Evolutionary conservation across 2,329 filamentous ascomycete genomes (phyloP), one percentile per base, ranked within the genome.

Genomic region (Aspergillus hiratsukae): DNA sequence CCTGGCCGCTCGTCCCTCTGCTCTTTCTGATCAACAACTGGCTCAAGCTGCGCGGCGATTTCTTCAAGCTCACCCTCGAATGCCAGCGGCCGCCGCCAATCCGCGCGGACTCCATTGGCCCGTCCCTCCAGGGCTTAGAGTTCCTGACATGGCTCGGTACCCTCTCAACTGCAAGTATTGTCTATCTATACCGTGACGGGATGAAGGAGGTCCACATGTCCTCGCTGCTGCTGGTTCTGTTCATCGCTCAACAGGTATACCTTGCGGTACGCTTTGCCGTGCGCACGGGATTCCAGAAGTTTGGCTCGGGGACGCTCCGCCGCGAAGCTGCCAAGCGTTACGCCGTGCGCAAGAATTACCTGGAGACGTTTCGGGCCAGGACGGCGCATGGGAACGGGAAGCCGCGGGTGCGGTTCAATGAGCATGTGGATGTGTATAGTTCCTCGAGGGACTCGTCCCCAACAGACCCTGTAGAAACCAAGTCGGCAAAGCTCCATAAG

Each of bases 1-100:
- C 96, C 54, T 99, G 94, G 94, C 94, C 94, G 0, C 79, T 97
- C n/a, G 92, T 93, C 0, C 87, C 89, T 1, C 81, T 91, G 55
- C 93, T 89, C 1, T 97, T 97, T 77, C 78, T 97, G 11, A 78
- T 94, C 73, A 97, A 97, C 77, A 95, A 97, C 76, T 97, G 93
- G 91, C 78, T 99, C 56, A 94, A 97, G 71, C 83, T 97, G 41
- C 89, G 94, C 45, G 90, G 90, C 0, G 94, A 99, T 69, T 92
- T 93, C 2, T 83, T 96, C 76, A 99, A 99, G 74, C 96, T 97
- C 66, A 91, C 91, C 55, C 81, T 91, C 49, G 88, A 92, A 72
- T 92, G 90, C 80, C 88, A 93, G 67, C 87, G 94, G 3, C 94
- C 94, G 0, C 90, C 90, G 40, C 94, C 94, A 0, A 91, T 89